A percentile compares a stretch with the other conserved stretches of the same genome.
Conservation (phyloP, 2,329 filamentous ascomycete genomes). For the Fusarium nodosum region DNA sequence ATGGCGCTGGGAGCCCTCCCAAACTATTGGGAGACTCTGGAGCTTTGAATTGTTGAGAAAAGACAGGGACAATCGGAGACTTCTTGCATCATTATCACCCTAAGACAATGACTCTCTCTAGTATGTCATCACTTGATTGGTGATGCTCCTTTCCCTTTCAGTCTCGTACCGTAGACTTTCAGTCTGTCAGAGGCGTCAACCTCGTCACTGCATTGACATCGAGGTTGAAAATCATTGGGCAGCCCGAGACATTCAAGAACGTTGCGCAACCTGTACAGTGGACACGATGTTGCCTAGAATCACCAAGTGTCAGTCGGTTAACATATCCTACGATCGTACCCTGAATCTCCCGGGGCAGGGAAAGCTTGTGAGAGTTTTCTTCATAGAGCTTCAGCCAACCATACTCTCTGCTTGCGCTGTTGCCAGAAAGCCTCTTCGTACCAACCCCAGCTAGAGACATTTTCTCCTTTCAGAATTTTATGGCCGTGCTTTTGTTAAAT, state of each 20-base stretch:
- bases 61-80: constrained; percentile 5
- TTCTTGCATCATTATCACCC: constrained; percentile 5
- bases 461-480: constrained; percentile 18
- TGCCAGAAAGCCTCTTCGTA: constrained; percentile 26
- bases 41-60: constrained; percentile 19
- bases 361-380: constrained; percentile 23
- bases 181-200: constrained; percentile 6
- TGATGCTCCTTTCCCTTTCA: constrained; percentile 15
- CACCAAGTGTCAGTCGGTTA: constrained; percentile 2
- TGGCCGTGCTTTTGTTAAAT: constrained; percentile 23
- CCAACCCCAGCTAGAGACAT: constrained; percentile 24
- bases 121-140: neutral
- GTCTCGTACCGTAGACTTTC: neutral
- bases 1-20: constrained; percentile 38
- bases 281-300: constrained; percentile 10
- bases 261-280: constrained; percentile 27
- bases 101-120: constrained; percentile 1
- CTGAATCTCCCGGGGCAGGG: constrained; percentile 28
- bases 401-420: constrained; percentile 12
- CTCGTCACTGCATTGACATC: constrained; percentile 27
- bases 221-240: constrained; percentile 20
- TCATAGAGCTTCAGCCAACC: constrained; percentile 29
- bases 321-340: constrained; percentile 9
- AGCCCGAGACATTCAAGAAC: constrained; percentile 33
- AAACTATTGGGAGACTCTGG: constrained; percentile 19